Conservation (phyloP, 257 asterid genomes). For the Prunella vulgaris region DNA sequence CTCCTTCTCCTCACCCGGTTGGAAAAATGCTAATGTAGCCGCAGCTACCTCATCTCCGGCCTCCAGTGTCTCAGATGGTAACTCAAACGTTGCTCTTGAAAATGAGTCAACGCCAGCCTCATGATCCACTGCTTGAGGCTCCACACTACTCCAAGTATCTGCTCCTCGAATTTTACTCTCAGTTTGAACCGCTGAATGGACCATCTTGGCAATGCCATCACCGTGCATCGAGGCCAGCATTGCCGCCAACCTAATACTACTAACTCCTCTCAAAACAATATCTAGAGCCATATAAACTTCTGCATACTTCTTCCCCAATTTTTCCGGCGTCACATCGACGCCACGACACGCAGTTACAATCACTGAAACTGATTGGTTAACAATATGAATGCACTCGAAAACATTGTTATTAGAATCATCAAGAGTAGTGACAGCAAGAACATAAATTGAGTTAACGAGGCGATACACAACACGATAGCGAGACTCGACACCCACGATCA, state of each 20-base stretch:
- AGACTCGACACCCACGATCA: constrained; percentile 84
- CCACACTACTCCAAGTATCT: constrained; percentile 69
- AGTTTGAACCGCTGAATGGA: constrained; percentile 74
- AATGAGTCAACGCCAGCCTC: constrained; percentile 61
- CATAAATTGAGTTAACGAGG: constrained; percentile 83
- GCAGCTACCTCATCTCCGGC: constrained; percentile 89
- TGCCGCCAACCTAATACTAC: constrained; percentile 86
- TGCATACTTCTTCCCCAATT: constrained; percentile 80
- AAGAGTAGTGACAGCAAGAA: constrained; percentile 74
- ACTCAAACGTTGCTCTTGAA: constrained; percentile 54
- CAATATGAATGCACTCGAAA: constrained; percentile 81
- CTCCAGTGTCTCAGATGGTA: constrained; percentile 81
- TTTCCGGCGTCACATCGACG: constrained; percentile 93
- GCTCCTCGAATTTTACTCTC: constrained; percentile 97
- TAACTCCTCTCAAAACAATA: constrained; percentile 85
- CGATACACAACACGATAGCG: constrained; percentile 88
- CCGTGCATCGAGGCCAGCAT: constrained; percentile 98
- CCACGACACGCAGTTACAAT: constrained; percentile 94
- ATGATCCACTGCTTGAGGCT: constrained; percentile 56
- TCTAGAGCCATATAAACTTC: constrained; percentile 97
- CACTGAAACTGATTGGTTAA: constrained; percentile 88
- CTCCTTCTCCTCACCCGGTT: constrained; percentile 69
- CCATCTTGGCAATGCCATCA: constrained; percentile 95
- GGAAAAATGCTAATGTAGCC: constrained; percentile 49
- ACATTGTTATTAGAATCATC: constrained; percentile 80